These are phyloP conservation scores for Apostasia shenzhenica DNA, from an alignment of 106 monocot genomes.

Conservation along the genomic window DNA sequence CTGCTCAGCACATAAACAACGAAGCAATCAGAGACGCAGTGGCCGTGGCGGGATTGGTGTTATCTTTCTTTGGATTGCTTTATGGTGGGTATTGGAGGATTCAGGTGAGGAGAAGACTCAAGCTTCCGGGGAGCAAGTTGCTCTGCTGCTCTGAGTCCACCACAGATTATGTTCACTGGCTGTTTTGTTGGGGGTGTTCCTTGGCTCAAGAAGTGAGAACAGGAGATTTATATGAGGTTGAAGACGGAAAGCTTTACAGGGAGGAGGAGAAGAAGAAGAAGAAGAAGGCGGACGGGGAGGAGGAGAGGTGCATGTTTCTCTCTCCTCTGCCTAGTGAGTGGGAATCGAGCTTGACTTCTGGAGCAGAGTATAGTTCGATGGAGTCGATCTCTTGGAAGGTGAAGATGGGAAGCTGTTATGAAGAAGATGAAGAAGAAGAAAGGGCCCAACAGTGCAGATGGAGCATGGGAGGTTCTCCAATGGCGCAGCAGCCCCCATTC, in stretches of 20 bases:
- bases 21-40: slow-evolving; percentile 3
- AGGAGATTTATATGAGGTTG: slow-evolving; percentile 1
- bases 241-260: not conserved
- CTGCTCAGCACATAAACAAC: slow-evolving; percentile 10
- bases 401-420: not conserved
- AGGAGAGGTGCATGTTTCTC: not conserved
- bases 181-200: slow-evolving; percentile 3
- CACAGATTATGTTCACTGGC: slow-evolving; percentile 5
- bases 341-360: not conserved
- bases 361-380: no score
- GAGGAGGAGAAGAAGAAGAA: no score
- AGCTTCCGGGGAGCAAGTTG: not conserved
- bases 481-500: not conserved
- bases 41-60: not conserved
- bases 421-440: not conserved
- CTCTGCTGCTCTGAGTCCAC: slow-evolving; percentile 9
- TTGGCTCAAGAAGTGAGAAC: not conserved
- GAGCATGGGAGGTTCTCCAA: not conserved
- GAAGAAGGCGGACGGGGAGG: not conserved
- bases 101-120: slow-evolving; percentile 3
- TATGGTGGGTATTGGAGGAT: slow-evolving; percentile 18
- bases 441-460: not conserved
- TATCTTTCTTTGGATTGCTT: slow-evolving; percentile 7
- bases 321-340: slow-evolving; percentile 7
- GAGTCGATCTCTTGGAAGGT: no score